Evolutionary conservation across 164 flowering plant species (phyloP).

Genomic region (Euptelea pleiosperma): DNA sequence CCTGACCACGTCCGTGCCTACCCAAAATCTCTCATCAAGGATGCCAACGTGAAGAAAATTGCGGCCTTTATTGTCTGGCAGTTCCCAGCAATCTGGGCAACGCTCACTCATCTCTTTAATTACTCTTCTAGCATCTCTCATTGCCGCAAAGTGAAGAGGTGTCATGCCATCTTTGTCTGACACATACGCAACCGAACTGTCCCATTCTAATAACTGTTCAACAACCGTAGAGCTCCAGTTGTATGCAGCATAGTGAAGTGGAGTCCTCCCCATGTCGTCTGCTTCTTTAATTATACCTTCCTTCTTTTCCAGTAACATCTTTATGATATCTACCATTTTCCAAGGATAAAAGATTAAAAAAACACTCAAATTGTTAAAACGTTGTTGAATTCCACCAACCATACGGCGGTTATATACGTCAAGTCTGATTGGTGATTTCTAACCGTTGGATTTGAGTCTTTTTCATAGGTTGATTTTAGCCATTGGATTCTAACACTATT

Average conservation of each 20-base stretch:
- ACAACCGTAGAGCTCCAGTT: too few relatives aligned
- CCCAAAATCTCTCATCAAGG: background rate
- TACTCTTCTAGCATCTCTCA: background rate
- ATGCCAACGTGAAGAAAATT: conserved; percentile 6
- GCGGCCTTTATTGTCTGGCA: background rate
- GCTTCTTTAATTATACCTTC: background rate
- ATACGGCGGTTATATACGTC: too few relatives aligned
- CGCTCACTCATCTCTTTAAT: background rate
- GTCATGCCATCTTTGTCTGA: background rate
- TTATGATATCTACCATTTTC: background rate
- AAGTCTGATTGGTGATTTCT: too few relatives aligned
- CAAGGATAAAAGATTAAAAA: too few relatives aligned
- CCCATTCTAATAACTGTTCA: background rate
- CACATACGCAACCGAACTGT: background rate
- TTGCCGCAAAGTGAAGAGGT: too few relatives aligned
- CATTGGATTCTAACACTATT: too few relatives aligned
- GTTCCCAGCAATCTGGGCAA: conserved; percentile 1
- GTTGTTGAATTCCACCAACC: too few relatives aligned
- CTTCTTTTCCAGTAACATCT: background rate
- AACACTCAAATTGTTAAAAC: too few relatives aligned
- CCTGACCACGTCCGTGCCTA: background rate
- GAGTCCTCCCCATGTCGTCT: background rate
- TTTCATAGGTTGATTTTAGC: too few relatives aligned
- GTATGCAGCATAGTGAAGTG: conserved; percentile 9
- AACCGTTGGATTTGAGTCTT: too few relatives aligned